These are phyloP conservation scores for Grosmannia clavigera DNA, from an alignment of 2,329 filamentous ascomycete species.

Conservation along the genomic window DNA sequence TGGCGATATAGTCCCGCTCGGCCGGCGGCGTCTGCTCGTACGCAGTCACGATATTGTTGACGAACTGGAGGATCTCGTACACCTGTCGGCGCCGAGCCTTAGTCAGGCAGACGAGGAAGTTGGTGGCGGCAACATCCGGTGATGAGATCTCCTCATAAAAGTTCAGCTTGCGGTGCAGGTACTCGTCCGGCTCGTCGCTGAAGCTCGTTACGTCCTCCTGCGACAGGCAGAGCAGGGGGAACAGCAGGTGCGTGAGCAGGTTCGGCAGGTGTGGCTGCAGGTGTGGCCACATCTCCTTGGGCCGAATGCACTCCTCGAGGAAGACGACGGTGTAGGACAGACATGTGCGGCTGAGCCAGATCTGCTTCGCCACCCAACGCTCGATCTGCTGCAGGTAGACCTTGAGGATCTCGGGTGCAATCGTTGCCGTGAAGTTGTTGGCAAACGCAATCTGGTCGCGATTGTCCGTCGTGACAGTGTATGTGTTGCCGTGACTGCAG, in stretches of 20 bases:
- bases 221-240: slow-evolving; percentile 86
- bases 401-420: slow-evolving; percentile 93
- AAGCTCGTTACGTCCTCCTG: slow-evolving; percentile 91
- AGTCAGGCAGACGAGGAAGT: slow-evolving; percentile 89
- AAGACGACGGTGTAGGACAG: slow-evolving; percentile 90
- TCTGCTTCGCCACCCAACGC: slow-evolving; percentile 89
- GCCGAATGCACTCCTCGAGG: slow-evolving; percentile 92
- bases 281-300: slow-evolving; percentile 92
- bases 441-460: slow-evolving; percentile 67
- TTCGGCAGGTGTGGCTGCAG: slow-evolving; percentile 89
- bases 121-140: slow-evolving; percentile 89
- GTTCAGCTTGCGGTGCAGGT: slow-evolving; percentile 92
- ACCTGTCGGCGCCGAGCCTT: slow-evolving; percentile 93
- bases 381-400: slow-evolving; percentile 91
- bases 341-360: slow-evolving; percentile 90
- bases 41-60: slow-evolving; percentile 87
- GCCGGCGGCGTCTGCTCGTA: slow-evolving; percentile 77
- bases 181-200: slow-evolving; percentile 87
- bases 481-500: slow-evolving; percentile 75
- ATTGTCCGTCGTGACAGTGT: slow-evolving; percentile 59
- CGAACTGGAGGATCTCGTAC: slow-evolving; percentile 85
- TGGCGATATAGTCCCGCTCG: slow-evolving; percentile 87
- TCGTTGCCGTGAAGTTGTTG: slow-evolving; percentile 79
- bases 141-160: slow-evolving; percentile 96
- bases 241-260: slow-evolving; percentile 86